Evolutionary conservation across 2,329 filamentous ascomycete genomes (phyloP).

Genomic region (Erysiphe pulchra): DNA sequence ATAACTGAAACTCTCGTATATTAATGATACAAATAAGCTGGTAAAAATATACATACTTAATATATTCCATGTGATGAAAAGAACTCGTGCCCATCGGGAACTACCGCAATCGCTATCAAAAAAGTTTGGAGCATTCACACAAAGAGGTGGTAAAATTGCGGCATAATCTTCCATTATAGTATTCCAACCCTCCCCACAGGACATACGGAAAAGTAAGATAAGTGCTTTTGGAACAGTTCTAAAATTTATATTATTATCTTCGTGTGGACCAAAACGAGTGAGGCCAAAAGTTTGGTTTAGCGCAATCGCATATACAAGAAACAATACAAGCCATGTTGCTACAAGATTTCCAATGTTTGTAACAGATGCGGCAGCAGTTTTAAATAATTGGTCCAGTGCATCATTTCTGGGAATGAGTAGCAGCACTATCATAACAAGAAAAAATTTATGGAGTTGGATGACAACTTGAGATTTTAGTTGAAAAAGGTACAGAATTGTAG

Average conservation of each 20-base stretch:
- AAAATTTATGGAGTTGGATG: constrained; percentile 72
- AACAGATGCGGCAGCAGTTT: constrained; percentile 85
- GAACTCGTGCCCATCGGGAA: constrained; percentile 56
- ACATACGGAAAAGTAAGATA: constrained; percentile 80
- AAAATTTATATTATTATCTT: constrained; percentile 67
- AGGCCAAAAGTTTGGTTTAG: constrained; percentile 89
- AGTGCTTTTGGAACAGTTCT: constrained; percentile 81
- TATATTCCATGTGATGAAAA: constrained; percentile 96
- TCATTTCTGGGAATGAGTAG: constrained; percentile 90
- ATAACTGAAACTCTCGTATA: constrained; percentile 98
- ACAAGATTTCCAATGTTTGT: constrained; percentile 74
- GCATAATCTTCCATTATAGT: constrained; percentile 90
- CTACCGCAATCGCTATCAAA: constrained; percentile 86
- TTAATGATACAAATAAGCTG: constrained; percentile 90
- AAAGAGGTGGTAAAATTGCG: constrained; percentile 51
- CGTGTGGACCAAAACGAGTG: constrained; percentile 56
- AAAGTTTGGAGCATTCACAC: constrained; percentile 45
- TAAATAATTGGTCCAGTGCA: constrained; percentile 92
- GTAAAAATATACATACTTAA: constrained; percentile 99
- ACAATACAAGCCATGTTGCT: constrained; percentile 92
- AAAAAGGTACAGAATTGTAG: constrained; percentile 50
- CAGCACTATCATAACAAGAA: constrained; percentile 70
- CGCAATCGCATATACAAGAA: constrained; percentile 87
- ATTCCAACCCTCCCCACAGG: constrained; percentile 91
- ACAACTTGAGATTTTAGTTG: constrained; percentile 33